Conservation (phyloP, 2,329 filamentous ascomycete genomes). For the Ciborinia camelliae region DNA sequence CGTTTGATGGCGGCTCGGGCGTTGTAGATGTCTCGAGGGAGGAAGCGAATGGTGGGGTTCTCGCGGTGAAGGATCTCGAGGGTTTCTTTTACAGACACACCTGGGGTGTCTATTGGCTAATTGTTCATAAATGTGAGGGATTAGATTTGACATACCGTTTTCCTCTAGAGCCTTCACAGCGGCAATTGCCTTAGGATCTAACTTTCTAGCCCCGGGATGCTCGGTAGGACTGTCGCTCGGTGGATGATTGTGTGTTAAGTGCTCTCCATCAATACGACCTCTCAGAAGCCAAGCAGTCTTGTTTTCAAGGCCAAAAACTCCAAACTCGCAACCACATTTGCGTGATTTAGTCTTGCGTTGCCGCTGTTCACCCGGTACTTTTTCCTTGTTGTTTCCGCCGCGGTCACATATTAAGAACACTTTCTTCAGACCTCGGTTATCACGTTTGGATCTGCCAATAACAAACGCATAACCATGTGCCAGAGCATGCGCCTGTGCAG, state of each 20-base stretch:
- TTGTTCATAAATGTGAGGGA: conserved; percentile 12
- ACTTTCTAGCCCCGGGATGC: conserved; percentile 61
- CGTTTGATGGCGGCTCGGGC: conserved; percentile 64
- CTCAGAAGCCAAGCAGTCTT: conserved; percentile 64
- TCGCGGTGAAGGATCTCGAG: conserved; percentile 62
- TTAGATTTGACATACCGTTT: conserved; percentile 49
- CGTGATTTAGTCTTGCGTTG: conserved; percentile 65
- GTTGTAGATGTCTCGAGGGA: conserved; percentile 65
- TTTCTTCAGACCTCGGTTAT: conserved; percentile 64
- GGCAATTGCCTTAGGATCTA: conserved; percentile 65
- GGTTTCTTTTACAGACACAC: conserved; percentile 63
- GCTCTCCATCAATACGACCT: conserved; percentile 57
- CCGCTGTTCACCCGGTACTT: conserved; percentile 37
- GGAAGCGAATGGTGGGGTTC: conserved; percentile 59
- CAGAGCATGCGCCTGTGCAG: conserved; percentile 61
- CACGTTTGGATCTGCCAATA: conserved; percentile 61
- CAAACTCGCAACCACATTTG: conserved; percentile 66
- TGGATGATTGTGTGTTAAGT: conserved; percentile 61
- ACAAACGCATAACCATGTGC: conserved; percentile 66
- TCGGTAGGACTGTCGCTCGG: conserved; percentile 65
- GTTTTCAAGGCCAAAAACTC: conserved; percentile 67
- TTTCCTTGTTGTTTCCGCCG: conserved; percentile 59
- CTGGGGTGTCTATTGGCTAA: conserved; percentile 44
- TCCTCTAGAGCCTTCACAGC: conserved; percentile 65
- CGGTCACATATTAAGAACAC: conserved; percentile 65